Base-by-base conservation (phyloP, 2,329 filamentous ascomycete species). In the Aspergillus pseudoterreus region DNA sequence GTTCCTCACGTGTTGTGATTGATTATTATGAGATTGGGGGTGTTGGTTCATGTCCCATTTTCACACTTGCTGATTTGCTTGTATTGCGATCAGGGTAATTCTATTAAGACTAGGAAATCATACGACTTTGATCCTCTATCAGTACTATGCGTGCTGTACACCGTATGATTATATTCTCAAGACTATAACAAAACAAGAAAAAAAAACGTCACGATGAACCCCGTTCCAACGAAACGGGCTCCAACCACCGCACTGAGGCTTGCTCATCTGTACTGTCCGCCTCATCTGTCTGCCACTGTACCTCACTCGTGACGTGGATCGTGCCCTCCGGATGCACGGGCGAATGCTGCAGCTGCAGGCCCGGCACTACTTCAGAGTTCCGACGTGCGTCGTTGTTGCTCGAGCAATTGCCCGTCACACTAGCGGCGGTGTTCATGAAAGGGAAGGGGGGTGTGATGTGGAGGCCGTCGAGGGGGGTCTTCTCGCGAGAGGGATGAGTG, bases 251-350 rank as follows among this genome's bases (percentile, higher is more conserved):
- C 14, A 36, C 30, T 14, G 17, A 33, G n/a, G 11, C n/a, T 32
- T 43, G 43, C 14, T 33, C 52, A 5, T 33, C 49, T 2, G 11
- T 10, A 9, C 42, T 33, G 14, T 43, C 42, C 14, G 32, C 48
- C 1, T 46, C 46, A 47, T 61, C 57, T 14, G 57, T 60, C 45
- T 62, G 58, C 58, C 63, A 59, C 9, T 60, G 51, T 43, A 69
- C 39, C 45, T 67, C 64, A 10, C 60, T 54, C 2, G 64, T 58
- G 9, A 69, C 63, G 12, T 66, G 60, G 15, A 69, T 67, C 15
- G 39, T 42, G 15, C 1, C 65, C 60, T 5, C 61, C 51, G 9
- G 53, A 45, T 30, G 41, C 35, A 38, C 53, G 14, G 45, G 36
- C 9, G 45, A 44, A n/a, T 22, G 21, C 22, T 47, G 44, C 35